phyloP scores from a whole-genome alignment of 345 rosid genomes.

The Lenwebbia sp. region DNA sequence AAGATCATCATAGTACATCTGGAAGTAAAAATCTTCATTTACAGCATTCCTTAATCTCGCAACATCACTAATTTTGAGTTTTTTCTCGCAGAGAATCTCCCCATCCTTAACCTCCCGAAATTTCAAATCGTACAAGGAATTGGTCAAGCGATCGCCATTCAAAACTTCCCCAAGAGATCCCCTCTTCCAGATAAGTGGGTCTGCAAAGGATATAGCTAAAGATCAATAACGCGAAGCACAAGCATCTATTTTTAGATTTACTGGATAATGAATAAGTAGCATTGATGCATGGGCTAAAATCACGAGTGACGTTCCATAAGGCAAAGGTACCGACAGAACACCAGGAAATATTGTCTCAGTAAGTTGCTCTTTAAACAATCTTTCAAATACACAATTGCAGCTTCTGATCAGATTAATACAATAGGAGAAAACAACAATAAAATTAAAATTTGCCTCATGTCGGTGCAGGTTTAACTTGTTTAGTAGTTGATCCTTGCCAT shows the following conservation, averaged over 20 bases:
- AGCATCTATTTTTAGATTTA: not conserved
- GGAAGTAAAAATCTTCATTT: slow-evolving; percentile 64
- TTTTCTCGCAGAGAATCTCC: slow-evolving; percentile 32
- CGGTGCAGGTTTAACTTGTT: not conserved
- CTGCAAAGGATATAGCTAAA: slow-evolving; percentile 26
- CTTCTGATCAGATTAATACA: not conserved
- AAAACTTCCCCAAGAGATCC: slow-evolving; percentile 80
- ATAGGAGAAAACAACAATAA: not conserved
- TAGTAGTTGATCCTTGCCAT: not conserved
- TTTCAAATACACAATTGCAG: not conserved
- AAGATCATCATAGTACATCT: slow-evolving; percentile 80
- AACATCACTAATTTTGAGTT: slow-evolving; percentile 34
- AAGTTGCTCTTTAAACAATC: not conserved
- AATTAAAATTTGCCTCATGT: not conserved
- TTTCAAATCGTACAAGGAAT: slow-evolving; percentile 36
- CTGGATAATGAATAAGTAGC: not conserved
- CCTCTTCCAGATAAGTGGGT: slow-evolving; percentile 32
- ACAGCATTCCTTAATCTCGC: slow-evolving; percentile 45
- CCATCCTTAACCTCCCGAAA: slow-evolving; percentile 37
- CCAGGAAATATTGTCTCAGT: not conserved
- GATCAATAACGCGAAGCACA: not conserved
- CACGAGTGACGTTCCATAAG: not conserved
- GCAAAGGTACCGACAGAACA: not conserved
- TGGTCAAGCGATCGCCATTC: slow-evolving; percentile 63
- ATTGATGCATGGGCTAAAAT: not conserved